Percentiles rank a stretch among this genome's conserved stretches.
Conservation (phyloP, 2,329 filamentous ascomycete species). For the Waltergamsia citrina region DNA sequence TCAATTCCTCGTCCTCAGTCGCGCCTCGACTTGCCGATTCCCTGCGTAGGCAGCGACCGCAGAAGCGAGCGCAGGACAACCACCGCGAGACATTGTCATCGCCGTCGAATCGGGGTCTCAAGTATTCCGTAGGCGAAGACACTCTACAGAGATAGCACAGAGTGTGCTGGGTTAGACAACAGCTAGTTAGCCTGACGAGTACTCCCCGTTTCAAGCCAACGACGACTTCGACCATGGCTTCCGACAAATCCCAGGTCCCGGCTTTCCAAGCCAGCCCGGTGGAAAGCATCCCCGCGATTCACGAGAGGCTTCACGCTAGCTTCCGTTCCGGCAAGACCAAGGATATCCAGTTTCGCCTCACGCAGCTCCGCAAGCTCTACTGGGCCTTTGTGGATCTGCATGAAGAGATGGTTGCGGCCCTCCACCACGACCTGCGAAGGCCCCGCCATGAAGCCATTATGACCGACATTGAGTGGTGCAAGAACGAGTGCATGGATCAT, state of each 20-base stretch:
- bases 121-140: too few relatives aligned
- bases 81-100: too few relatives aligned
- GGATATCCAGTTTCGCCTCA: constrained; percentile 68
- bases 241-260: constrained; percentile 27
- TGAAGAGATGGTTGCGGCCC: constrained; percentile 62
- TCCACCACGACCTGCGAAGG: constrained; percentile 72
- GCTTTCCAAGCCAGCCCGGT: constrained; percentile 52
- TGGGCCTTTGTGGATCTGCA: constrained; percentile 82
- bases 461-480: constrained; percentile 67
- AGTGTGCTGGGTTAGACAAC: too few relatives aligned
- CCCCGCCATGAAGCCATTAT: constrained; percentile 63
- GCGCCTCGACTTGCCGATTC: too few relatives aligned
- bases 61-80: too few relatives aligned
- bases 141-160: too few relatives aligned
- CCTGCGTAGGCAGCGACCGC: too few relatives aligned
- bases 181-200: not conserved
- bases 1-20: too few relatives aligned
- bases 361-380: constrained; percentile 88
- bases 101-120: too few relatives aligned
- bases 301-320: constrained; percentile 53
- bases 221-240: constrained; percentile 27
- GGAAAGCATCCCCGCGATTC: constrained; percentile 53
- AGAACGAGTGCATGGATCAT: constrained; percentile 73
- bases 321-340: constrained; percentile 77
- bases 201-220: not conserved